Percentiles rank a stretch among this genome's conserved stretches.
phyloP scores from a whole-genome alignment of 441 rosid genomes.

The Gossypium trilobum region DNA sequence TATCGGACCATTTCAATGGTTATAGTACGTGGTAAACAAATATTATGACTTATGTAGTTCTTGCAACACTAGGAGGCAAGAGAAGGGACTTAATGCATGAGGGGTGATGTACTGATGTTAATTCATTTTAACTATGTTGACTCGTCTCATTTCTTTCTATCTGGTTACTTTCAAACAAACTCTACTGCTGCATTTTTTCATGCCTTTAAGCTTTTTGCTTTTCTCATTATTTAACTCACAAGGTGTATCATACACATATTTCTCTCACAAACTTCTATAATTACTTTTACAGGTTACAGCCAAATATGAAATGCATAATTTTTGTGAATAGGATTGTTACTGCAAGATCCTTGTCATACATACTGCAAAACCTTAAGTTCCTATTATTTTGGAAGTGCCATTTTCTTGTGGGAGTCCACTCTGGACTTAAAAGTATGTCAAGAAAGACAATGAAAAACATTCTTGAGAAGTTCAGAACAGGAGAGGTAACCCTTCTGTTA shows the following conservation, averaged over 20 bases:
- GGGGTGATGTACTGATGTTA: background rate
- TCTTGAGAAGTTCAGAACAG: slow-evolving; percentile 67
- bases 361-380: slow-evolving; percentile 55
- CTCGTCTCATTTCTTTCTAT: background rate
- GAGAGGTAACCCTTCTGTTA: slow-evolving; percentile 49
- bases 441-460: slow-evolving; percentile 56
- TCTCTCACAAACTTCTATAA: slow-evolving; percentile 17
- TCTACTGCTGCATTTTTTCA: background rate
- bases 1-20: background rate
- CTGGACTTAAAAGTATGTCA: slow-evolving; percentile 75
- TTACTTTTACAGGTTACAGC: slow-evolving; percentile 56
- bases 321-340: slow-evolving; percentile 87
- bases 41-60: background rate
- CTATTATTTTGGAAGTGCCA: slow-evolving; percentile 78
- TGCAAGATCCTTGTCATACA: slow-evolving; percentile 67
- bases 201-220: background rate
- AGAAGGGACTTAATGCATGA: background rate
- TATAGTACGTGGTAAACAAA: background rate
- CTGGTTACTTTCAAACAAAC: background rate
- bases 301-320: slow-evolving; percentile 75
- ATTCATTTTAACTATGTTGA: background rate
- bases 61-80: slow-evolving; percentile 3
- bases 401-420: slow-evolving; percentile 83
- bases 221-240: background rate
- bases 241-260: background rate